Conservation (phyloP, 2,329 filamentous ascomycete species). For the Drechslerella coelobrocha region DNA sequence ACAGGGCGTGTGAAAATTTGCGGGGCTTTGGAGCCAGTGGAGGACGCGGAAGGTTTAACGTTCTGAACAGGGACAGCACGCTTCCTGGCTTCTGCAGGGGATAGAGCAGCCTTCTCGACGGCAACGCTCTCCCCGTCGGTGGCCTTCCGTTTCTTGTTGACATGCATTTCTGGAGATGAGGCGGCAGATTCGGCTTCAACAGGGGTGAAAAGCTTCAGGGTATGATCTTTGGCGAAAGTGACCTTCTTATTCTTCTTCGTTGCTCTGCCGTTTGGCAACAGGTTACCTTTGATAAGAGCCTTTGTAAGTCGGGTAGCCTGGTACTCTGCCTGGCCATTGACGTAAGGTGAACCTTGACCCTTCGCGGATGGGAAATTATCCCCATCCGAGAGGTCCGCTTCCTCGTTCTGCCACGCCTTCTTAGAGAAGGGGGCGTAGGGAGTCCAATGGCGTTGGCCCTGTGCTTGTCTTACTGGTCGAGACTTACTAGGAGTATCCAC, state of each 20-base stretch:
- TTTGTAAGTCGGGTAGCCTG: conserved; percentile 23
- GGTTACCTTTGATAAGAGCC: conserved; percentile 6
- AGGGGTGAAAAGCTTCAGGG: conserved; percentile 15
- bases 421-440: neutral
- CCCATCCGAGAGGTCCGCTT: conserved; percentile 38
- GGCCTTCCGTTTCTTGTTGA: conserved; percentile 21
- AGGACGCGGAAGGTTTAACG: neutral
- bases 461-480: neutral
- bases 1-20: conserved; percentile 23
- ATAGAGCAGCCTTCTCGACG: neutral
- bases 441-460: conserved; percentile 1
- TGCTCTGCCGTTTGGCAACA: neutral
- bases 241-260: conserved; percentile 28
- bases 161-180: conserved; percentile 16
- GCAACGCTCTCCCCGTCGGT: neutral
- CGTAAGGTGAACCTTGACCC: neutral
- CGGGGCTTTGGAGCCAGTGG: neutral
- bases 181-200: conserved; percentile 8
- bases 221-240: conserved; percentile 27
- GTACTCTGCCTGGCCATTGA: neutral
- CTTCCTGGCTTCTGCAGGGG: neutral
- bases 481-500: neutral
- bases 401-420: conserved; percentile 21
- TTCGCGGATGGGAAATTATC: conserved; percentile 42
- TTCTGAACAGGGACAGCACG: conserved; percentile 6